Percentiles rank a stretch among this genome's conserved stretches.
Conservation (phyloP, 2,329 filamentous ascomycete species). For the Trichoderma sp. region DNA sequence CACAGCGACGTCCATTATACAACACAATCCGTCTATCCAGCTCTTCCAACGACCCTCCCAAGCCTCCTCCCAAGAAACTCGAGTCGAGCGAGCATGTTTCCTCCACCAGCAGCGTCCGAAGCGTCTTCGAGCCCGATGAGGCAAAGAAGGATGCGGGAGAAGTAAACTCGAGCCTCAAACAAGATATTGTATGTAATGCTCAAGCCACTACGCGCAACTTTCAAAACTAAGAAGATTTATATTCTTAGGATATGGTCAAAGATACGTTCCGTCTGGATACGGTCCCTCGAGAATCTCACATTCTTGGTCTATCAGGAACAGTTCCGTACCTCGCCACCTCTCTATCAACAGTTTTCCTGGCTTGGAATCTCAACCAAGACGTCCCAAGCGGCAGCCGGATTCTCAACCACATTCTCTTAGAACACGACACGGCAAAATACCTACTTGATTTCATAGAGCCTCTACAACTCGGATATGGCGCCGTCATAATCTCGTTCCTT, state of each 20-base stretch:
- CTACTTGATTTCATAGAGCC: conserved; percentile 79
- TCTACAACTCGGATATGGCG: conserved; percentile 87
- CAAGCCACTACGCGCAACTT: background rate
- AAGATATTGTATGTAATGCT: conserved; percentile 58
- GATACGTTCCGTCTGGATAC: conserved; percentile 68
- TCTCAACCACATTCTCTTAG: conserved; percentile 58
- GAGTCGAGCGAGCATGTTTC: conserved; percentile 64
- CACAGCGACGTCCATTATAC: conserved; percentile 31
- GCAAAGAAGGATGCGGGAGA: conserved; percentile 33
- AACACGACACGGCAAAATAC: conserved; percentile 70
- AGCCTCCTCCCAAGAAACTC: conserved; percentile 59
- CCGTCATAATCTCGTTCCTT: conserved; percentile 90
- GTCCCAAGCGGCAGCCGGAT: conserved; percentile 63
- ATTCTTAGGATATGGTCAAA: conserved; percentile 63
- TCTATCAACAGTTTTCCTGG: conserved; percentile 76
- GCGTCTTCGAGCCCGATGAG: conserved; percentile 50
- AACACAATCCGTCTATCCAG: conserved; percentile 16
- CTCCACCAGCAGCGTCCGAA: conserved; percentile 58
- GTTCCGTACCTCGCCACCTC: conserved; percentile 87
- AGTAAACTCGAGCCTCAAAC: conserved; percentile 44
- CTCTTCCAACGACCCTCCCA: conserved; percentile 32
- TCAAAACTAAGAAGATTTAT: background rate
- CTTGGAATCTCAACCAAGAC: conserved; percentile 78
- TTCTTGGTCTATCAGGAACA: conserved; percentile 75
- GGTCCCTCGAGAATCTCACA: conserved; percentile 69